Evolutionary conservation across 2,329 filamentous ascomycete genomes (phyloP).

Genomic region (Fusarium pseudograminearum): DNA sequence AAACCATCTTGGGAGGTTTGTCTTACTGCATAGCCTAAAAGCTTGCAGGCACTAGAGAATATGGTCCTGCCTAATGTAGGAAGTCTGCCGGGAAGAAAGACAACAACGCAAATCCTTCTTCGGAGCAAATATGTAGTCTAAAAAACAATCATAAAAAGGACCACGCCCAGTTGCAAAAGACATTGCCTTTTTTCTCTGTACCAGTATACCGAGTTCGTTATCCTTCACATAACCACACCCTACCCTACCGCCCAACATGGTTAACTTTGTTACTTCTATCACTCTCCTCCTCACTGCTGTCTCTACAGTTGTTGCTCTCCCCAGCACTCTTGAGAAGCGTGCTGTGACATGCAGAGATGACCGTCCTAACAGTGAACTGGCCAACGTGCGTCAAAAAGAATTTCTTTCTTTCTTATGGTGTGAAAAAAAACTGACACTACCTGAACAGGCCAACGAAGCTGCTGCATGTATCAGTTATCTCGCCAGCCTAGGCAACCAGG

Average conservation of each 20-base stretch:
- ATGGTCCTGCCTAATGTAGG: background rate
- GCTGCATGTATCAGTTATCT: constrained; percentile 25
- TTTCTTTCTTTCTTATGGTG: rapidly evolving
- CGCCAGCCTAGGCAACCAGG: constrained; percentile 10
- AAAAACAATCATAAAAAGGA: background rate
- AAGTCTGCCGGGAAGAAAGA: background rate
- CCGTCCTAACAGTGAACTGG: background rate
- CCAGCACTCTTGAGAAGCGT: background rate
- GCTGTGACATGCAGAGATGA: constrained; percentile 13
- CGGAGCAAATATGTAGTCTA: background rate
- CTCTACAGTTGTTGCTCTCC: constrained; percentile 6
- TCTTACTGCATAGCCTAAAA: background rate
- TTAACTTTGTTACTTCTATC: constrained; percentile 13
- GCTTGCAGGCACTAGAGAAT: background rate
- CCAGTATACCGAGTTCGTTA: background rate
- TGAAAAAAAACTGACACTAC: background rate
- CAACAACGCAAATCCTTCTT: background rate
- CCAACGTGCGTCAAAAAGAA: background rate
- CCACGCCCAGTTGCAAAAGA: background rate
- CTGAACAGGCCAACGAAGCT: constrained; percentile 16
- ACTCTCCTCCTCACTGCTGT: constrained; percentile 1
- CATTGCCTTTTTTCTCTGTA: too few relatives aligned
- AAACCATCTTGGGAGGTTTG: background rate
- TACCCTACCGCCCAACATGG: constrained; percentile 14
- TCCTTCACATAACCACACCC: background rate